A percentile compares a stretch with the other conserved stretches of the same genome.
Evolutionary conservation across 75 land plant genomes (phyloP).

Genomic region (Cryptomeria japonica): DNA sequence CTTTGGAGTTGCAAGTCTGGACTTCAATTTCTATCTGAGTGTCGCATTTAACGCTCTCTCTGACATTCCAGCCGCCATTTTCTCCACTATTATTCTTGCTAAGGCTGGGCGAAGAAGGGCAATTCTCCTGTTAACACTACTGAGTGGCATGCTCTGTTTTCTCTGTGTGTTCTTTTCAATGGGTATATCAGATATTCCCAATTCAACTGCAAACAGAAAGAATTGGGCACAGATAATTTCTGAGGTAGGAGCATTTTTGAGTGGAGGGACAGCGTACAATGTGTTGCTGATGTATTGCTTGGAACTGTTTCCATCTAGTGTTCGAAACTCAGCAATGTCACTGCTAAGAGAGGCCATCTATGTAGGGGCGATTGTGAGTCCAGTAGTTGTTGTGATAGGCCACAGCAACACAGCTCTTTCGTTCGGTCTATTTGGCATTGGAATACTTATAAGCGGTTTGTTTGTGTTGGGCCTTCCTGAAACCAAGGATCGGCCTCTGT

Average conservation of each 20-base stretch:
- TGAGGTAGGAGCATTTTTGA: slow-evolving; percentile 40
- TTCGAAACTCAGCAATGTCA: slow-evolving; percentile 52
- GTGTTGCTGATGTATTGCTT: slow-evolving; percentile 34
- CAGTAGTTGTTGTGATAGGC: slow-evolving; percentile 39
- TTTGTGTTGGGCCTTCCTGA: no score
- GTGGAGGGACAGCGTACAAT: slow-evolving; percentile 38
- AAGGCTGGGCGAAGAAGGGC: neutral
- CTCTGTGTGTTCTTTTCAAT: no score
- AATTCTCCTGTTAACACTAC: no score
- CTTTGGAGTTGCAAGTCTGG: slow-evolving; percentile 32
- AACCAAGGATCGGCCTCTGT: no score
- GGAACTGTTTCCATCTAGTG: slow-evolving; percentile 60
- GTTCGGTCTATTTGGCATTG: slow-evolving; percentile 39
- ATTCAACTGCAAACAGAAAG: neutral
- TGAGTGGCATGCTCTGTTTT: no score
- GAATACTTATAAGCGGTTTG: slow-evolving; percentile 3
- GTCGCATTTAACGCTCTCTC: slow-evolving; percentile 38
- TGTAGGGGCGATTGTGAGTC: slow-evolving; percentile 36
- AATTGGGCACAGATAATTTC: slow-evolving; percentile 19
- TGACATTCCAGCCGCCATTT: slow-evolving; percentile 44
- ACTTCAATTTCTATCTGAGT: no score
- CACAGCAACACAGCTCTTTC: slow-evolving; percentile 14
- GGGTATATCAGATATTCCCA: no score
- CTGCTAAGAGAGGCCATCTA: slow-evolving; percentile 54
- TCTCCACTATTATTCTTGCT: slow-evolving; percentile 36